Percentiles rank a stretch among this genome's conserved stretches.
Evolutionary conservation across 345 rosid species (phyloP).

Genomic region (Citropsis articulata): DNA sequence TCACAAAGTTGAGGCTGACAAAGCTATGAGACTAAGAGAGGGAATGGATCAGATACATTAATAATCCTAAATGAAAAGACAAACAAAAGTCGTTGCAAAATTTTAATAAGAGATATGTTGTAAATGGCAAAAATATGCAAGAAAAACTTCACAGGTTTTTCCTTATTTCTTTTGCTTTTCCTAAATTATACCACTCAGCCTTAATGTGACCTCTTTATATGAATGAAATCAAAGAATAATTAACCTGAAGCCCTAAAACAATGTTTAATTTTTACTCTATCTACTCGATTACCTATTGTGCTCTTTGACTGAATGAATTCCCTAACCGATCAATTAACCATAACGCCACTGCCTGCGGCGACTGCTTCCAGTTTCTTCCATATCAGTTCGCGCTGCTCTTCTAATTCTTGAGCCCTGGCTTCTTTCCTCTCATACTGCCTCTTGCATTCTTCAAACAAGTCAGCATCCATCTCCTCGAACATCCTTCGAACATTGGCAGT

Average conservation of each 20-base stretch:
- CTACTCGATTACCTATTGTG: constrained; percentile 1
- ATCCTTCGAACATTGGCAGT: constrained; percentile 51
- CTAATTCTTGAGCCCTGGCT: constrained; percentile 30
- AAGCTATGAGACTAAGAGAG: neutral
- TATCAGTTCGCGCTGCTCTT: constrained; percentile 35
- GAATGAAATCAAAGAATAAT: constrained; percentile 6
- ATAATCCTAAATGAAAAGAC: neutral
- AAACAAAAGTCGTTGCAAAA: neutral
- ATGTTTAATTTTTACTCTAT: constrained; percentile 3
- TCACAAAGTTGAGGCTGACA: too few species aligned
- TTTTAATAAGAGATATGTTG: neutral
- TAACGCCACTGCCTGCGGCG: constrained; percentile 18
- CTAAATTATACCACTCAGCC: neutral
- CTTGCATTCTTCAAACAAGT: constrained; percentile 38
- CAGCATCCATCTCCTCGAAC: constrained; percentile 43
- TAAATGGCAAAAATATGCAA: neutral
- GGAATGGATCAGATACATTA: neutral
- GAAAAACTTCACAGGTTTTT: neutral
- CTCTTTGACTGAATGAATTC: neutral
- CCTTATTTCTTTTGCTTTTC: neutral
- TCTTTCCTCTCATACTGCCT: constrained; percentile 32
- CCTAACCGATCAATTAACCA: constrained; percentile 7
- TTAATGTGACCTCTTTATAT: neutral
- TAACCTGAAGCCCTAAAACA: neutral
- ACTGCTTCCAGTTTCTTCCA: constrained; percentile 49